A percentile compares a stretch with the other conserved stretches of the same genome.
These are phyloP conservation scores for Thermomucor indicae-seudaticae DNA, from an alignment of 371 early-diverging fungal genomes.

Conservation along the genomic window DNA sequence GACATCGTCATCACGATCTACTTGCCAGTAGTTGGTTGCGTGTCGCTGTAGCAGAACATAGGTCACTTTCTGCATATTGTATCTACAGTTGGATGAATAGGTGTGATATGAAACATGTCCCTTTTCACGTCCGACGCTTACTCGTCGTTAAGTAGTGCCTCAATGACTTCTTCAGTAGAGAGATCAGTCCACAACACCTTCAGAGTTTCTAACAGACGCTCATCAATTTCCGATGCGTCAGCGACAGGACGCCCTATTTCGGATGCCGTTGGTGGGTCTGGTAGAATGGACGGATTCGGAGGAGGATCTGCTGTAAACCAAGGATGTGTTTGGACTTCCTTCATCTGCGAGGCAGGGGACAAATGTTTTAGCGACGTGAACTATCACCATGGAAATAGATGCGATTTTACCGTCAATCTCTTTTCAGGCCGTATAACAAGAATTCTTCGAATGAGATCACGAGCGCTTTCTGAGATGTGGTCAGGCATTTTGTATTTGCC, in stretches of 20 bases:
- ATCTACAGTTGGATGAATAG: slow-evolving; percentile 13
- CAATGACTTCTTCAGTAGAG: slow-evolving; percentile 24
- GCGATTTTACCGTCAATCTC: slow-evolving; percentile 34
- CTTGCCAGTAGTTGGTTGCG: slow-evolving; percentile 42
- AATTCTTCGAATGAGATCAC: slow-evolving; percentile 51
- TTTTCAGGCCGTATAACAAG: slow-evolving; percentile 37
- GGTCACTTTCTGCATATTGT: slow-evolving; percentile 51
- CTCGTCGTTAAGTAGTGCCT: slow-evolving; percentile 38
- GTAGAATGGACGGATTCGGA: slow-evolving; percentile 24
- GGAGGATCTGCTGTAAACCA: slow-evolving; percentile 38
- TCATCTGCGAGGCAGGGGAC: slow-evolving; percentile 21
- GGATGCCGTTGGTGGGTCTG: slow-evolving; percentile 35
- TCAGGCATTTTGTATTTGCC: slow-evolving; percentile 62
- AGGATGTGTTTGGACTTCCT: slow-evolving; percentile 35
- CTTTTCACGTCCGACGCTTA: slow-evolving; percentile 10
- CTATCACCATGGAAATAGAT: background rate
- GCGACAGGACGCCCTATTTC: slow-evolving; percentile 36
- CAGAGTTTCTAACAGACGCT: slow-evolving; percentile 39
- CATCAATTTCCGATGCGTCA: slow-evolving; percentile 33
- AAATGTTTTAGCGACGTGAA: background rate
- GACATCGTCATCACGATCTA: slow-evolving; percentile 34
- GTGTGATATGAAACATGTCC: no score
- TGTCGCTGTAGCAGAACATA: slow-evolving; percentile 46
- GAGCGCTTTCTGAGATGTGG: slow-evolving; percentile 54
- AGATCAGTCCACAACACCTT: slow-evolving; percentile 43